Evolutionary conservation across 2,329 filamentous ascomycete species (phyloP).

Genomic region (Exutisphaerella laricina): DNA sequence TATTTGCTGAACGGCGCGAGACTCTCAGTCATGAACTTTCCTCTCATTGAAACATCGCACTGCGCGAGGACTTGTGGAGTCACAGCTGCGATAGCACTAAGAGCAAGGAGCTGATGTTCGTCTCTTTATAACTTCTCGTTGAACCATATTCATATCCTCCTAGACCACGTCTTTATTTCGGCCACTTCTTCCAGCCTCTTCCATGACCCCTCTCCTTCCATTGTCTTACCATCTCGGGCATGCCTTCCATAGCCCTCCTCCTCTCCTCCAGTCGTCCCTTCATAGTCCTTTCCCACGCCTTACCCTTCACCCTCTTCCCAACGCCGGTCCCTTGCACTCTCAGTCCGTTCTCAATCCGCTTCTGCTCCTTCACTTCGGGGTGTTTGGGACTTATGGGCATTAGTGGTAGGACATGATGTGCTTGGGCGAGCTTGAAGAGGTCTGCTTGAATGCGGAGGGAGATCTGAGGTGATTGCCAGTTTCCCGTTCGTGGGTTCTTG

Average conservation of each 20-base stretch:
- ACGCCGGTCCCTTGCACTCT: constrained; percentile 82
- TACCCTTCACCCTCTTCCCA: constrained; percentile 91
- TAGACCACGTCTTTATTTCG: constrained; percentile 37
- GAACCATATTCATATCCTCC: too few relatives aligned
- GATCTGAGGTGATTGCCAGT: constrained; percentile 77
- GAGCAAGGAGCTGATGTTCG: too few relatives aligned
- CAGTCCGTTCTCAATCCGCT: constrained; percentile 71
- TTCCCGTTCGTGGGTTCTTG: constrained; percentile 71
- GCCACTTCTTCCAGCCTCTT: constrained; percentile 65
- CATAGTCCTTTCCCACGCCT: constrained; percentile 83
- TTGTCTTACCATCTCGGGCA: constrained; percentile 84
- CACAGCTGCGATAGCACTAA: too few relatives aligned
- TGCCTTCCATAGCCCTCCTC: constrained; percentile 86
- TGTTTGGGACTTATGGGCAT: constrained; percentile 33
- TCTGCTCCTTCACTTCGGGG: constrained; percentile 59
- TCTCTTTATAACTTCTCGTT: too few relatives aligned
- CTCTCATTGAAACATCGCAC: too few relatives aligned
- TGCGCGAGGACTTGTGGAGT: too few relatives aligned
- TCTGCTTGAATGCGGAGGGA: constrained; percentile 85
- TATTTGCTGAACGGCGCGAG: too few relatives aligned
- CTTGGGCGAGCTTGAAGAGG: constrained; percentile 75
- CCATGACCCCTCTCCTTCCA: constrained; percentile 90
- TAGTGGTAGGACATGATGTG: constrained; percentile 40
- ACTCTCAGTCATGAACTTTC: too few relatives aligned
- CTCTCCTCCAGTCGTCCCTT: constrained; percentile 78